A percentile compares a stretch with the other conserved stretches of the same genome.
Evolutionary conservation across 1,284 basidiomycete species (phyloP).

Genomic region (Ustilago cynodontis): DNA sequence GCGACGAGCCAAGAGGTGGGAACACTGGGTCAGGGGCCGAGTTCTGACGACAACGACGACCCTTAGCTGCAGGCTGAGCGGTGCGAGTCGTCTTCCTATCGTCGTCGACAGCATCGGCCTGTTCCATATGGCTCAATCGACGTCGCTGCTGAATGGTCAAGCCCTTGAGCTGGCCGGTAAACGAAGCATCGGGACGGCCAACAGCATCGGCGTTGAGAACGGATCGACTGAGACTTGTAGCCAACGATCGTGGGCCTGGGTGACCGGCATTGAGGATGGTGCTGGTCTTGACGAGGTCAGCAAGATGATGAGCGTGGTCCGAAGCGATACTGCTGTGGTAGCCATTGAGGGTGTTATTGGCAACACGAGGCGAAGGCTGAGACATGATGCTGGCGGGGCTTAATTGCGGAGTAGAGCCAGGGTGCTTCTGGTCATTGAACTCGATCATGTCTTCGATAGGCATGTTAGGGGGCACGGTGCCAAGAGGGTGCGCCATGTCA

Average conservation of each 20-base stretch:
- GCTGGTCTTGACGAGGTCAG: constrained; percentile 42
- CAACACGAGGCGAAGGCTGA: constrained; percentile 26
- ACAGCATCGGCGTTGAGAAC: constrained; percentile 36
- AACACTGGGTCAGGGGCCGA: constrained; percentile 38
- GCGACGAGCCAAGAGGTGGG: constrained; percentile 21
- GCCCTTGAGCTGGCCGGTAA: constrained; percentile 6
- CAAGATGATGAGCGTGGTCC: constrained; percentile 40
- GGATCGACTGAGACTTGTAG: constrained; percentile 44
- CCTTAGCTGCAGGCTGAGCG: background rate
- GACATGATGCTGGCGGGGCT: constrained; percentile 32
- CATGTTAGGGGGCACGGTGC: constrained; percentile 16
- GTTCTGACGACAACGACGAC: constrained; percentile 42
- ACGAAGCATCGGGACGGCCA: constrained; percentile 20
- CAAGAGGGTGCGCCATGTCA: constrained; percentile 35
- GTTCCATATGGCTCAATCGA: constrained; percentile 35
- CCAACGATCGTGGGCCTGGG: constrained; percentile 40
- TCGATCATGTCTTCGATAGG: constrained; percentile 31
- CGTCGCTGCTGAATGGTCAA: constrained; percentile 54
- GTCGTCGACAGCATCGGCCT: background rate
- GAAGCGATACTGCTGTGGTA: constrained; percentile 47
- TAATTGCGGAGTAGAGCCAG: constrained; percentile 23
- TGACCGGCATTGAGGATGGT: constrained; percentile 39
- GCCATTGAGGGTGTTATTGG: constrained; percentile 37
- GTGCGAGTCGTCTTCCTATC: background rate
- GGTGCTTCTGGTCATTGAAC: constrained; percentile 6